phyloP scores from a whole-genome alignment of 2,329 filamentous ascomycete genomes.

The Juglanconis juglandina region DNA sequence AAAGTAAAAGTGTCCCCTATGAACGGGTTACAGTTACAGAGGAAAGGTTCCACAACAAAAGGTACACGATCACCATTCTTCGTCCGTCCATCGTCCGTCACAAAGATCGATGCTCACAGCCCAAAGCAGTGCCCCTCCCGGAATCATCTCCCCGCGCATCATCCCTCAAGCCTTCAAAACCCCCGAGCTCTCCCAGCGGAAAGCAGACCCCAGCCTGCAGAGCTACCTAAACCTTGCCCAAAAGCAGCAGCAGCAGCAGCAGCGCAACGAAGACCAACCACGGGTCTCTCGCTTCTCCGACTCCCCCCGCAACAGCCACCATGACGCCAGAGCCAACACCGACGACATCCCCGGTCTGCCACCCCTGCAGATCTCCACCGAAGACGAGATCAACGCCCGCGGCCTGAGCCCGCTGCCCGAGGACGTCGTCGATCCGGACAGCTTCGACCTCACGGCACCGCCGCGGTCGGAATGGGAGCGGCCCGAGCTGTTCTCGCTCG shows the following conservation, averaged over 20 bases:
- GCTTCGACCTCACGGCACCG: conserved; percentile 47
- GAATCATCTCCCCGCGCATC: neutral
- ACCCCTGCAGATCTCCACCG: neutral
- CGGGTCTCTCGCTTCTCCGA: neutral
- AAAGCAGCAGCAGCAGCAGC: neutral
- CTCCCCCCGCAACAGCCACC: neutral
- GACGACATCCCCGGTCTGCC: neutral
- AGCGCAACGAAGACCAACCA: neutral
- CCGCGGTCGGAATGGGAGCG: conserved; percentile 28
- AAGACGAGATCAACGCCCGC: neutral
- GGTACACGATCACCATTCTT: neutral
- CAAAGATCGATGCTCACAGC: neutral
- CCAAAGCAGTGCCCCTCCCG: neutral
- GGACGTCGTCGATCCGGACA: conserved; percentile 47
- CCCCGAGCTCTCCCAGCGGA: neutral
- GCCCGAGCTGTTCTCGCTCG: conserved; percentile 50
- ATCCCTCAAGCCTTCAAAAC: neutral
- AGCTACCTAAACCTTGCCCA: neutral
- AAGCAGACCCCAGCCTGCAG: neutral
- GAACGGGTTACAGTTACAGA: neutral
- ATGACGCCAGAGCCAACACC: neutral
- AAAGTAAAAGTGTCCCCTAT: neutral
- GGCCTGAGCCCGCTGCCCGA: conserved; percentile 35
- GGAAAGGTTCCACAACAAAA: neutral
- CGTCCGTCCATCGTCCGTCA: too few relatives aligned